Evolutionary conservation across 176 grass and related monocot genomes (phyloP).

Genomic region (Typha latifolia): DNA sequence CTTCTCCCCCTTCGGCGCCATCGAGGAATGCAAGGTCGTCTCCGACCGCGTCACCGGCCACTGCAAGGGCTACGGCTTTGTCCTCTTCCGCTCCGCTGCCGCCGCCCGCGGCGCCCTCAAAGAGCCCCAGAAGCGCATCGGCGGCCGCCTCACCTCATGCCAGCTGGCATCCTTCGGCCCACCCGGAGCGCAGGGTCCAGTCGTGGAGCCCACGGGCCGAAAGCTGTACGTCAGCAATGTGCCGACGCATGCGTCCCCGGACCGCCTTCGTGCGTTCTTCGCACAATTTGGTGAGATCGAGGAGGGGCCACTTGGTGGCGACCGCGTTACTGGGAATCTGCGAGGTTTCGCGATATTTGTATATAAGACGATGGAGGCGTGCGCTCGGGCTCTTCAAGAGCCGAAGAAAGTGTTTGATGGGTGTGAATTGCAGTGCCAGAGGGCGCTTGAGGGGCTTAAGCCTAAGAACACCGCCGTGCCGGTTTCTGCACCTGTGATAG

Average conservation of each 20-base stretch:
- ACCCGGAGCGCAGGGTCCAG: not conserved
- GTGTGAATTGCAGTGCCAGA: conserved; percentile 39
- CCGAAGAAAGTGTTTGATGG: conserved; percentile 42
- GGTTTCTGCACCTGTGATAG: not conserved
- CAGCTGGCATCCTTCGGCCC: conserved; percentile 53
- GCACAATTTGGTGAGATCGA: conserved; percentile 40
- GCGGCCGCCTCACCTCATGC: conserved; percentile 34
- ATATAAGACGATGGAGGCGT: conserved; percentile 34
- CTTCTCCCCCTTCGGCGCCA: conserved; percentile 32
- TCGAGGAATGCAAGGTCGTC: conserved; percentile 51
- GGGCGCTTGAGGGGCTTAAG: conserved; percentile 23
- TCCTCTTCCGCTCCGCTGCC: conserved; percentile 34
- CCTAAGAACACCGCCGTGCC: conserved; percentile 11
- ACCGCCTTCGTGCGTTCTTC: conserved; percentile 34
- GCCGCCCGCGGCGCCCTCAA: conserved; percentile 31
- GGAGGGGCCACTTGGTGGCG: conserved; percentile 27
- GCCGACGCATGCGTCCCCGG: conserved; percentile 14
- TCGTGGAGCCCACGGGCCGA: conserved; percentile 15
- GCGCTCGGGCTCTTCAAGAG: conserved; percentile 40
- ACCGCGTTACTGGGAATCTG: conserved; percentile 24
- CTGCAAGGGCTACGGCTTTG: conserved; percentile 60
- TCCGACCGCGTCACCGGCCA: conserved; percentile 29
- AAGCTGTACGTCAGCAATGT: conserved; percentile 44
- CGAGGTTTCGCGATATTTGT: conserved; percentile 42
- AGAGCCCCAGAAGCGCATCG: conserved; percentile 43